Evolutionary conservation across 1,284 basidiomycete genomes (phyloP).

Genomic region (Heterobasidion occidentale): DNA sequence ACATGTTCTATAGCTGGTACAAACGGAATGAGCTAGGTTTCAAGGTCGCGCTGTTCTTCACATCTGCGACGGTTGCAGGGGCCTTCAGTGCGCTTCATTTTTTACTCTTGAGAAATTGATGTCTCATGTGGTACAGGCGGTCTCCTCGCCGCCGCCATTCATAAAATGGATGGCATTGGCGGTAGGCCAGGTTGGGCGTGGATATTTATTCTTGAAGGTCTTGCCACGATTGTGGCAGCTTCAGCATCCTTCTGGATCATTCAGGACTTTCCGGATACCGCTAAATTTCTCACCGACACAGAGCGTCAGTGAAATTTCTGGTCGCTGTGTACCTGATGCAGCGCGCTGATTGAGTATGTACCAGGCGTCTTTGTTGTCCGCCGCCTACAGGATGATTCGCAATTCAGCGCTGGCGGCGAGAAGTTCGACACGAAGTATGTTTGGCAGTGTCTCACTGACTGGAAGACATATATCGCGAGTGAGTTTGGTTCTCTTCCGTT

Average conservation of each 20-base stretch:
- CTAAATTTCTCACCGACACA: constrained; percentile 41
- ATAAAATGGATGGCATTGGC: constrained; percentile 61
- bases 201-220: constrained; percentile 76
- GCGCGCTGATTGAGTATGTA: not conserved
- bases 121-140: constrained; percentile 33
- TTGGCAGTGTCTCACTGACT: constrained; percentile 38
- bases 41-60: constrained; percentile 63
- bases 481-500: constrained; percentile 9
- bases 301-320: constrained; percentile 29
- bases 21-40: constrained; percentile 63
- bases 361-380: constrained; percentile 37
- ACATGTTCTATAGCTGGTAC: constrained; percentile 20
- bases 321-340: not conserved
- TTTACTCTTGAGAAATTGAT: not conserved
- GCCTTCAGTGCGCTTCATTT: constrained; percentile 46
- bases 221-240: constrained; percentile 53
- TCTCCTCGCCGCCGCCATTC: constrained; percentile 56
- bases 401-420: constrained; percentile 42
- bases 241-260: constrained; percentile 46
- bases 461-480: constrained; percentile 46
- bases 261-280: constrained; percentile 52
- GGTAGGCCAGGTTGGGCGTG: constrained; percentile 53
- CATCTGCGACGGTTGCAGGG: constrained; percentile 60
- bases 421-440: constrained; percentile 35
- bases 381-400: constrained; percentile 38